Evolutionary conservation across 1,284 basidiomycete genomes (phyloP), one percentile per base, ranked within the genome.

Genomic region (Bjerkandera adusta): DNA sequence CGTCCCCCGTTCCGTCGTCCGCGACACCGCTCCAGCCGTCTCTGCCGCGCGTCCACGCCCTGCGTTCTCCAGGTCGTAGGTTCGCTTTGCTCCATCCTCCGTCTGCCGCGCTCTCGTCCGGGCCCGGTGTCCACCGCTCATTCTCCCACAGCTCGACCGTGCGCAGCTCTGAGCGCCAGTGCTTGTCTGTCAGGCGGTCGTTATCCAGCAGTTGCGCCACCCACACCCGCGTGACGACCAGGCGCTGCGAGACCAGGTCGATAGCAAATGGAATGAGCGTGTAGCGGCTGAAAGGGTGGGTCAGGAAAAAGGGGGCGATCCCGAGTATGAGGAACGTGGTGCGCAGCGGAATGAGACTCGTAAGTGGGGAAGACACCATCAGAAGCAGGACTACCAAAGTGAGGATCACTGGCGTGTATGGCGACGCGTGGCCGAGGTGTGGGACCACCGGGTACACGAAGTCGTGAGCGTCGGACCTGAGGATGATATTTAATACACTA

Each of bases 71-170:
- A 0, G 68, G 56, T 47, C 67, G 70, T 33, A 89, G 58, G 56
- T 81, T 70, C 5, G 57, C 41, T 59, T 88, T 86, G 54, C 71
- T 72, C 82, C 85, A 87, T 8, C 71, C 68, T 6, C 63, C 67
- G 22, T 56, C 54, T 20, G 52, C 56, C 4, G 39, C 50, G 4
- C 57, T 55, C 4, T 66, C 60, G 22, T 63, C 63, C 3, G 49
- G 55, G 25, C 48, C 40, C 20, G 54, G 3, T 1, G 48, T 65
- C 67, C 76, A 81, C 13, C 87, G 71, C 60, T 90, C 85, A 61
- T 89, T 90, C 70, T 90, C 88, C 71, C 77, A 89, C 13, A 89
- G 60, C 59, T 88, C 83, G 6, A 90, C 84, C 36, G 82, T 75
- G 3, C 76, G 63, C 61, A 83, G 72, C 54, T 82, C 76, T 2